Percentiles rank a stretch among this genome's conserved stretches.
Evolutionary conservation across 805 yeast species (phyloP).

Genomic region (Wickerhamiella domercqiae): DNA sequence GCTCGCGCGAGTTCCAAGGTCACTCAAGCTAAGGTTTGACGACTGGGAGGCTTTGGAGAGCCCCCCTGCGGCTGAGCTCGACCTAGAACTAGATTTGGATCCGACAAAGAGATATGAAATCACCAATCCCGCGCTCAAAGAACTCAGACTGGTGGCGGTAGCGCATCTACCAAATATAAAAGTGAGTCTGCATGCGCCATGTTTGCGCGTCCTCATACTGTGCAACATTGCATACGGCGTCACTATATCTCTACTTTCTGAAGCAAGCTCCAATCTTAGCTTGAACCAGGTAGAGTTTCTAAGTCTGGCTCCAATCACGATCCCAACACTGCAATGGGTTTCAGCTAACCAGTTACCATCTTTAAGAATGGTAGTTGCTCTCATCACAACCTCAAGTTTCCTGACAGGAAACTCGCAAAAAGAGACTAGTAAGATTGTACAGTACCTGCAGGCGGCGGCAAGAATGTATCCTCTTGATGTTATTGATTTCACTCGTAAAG

Average conservation of each 20-base stretch:
- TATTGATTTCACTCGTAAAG: slow-evolving; percentile 9
- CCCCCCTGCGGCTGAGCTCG: slow-evolving; percentile 10
- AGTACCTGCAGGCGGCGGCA: slow-evolving; percentile 14
- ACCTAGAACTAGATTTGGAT: slow-evolving; percentile 4
- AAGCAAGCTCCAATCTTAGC: not conserved
- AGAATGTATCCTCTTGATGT: slow-evolving; percentile 13
- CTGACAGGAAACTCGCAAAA: slow-evolving; percentile 5
- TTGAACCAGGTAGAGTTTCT: slow-evolving; percentile 11
- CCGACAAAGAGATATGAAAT: slow-evolving; percentile 2
- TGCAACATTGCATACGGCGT: slow-evolving; percentile 13
- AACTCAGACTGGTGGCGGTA: slow-evolving; percentile 10
- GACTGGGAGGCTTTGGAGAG: slow-evolving; percentile 8
- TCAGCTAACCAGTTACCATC: slow-evolving; percentile 5
- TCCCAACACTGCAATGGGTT: slow-evolving; percentile 10
- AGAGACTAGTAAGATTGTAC: slow-evolving; percentile 10
- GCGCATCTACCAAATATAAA: slow-evolving; percentile 8
- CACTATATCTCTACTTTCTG: slow-evolving; percentile 4
- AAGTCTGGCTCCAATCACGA: slow-evolving; percentile 14
- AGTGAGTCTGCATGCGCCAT: slow-evolving; percentile 9
- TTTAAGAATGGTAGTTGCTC: slow-evolving; percentile 8
- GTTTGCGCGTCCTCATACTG: slow-evolving; percentile 10
- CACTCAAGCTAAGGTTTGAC: slow-evolving; percentile 2
- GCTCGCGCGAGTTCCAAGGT: slow-evolving; percentile 1
- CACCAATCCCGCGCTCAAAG: slow-evolving; percentile 7
- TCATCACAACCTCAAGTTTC: slow-evolving; percentile 8